Conservation (phyloP, 306 rosid species). For the Malus sylvestris region DNA sequence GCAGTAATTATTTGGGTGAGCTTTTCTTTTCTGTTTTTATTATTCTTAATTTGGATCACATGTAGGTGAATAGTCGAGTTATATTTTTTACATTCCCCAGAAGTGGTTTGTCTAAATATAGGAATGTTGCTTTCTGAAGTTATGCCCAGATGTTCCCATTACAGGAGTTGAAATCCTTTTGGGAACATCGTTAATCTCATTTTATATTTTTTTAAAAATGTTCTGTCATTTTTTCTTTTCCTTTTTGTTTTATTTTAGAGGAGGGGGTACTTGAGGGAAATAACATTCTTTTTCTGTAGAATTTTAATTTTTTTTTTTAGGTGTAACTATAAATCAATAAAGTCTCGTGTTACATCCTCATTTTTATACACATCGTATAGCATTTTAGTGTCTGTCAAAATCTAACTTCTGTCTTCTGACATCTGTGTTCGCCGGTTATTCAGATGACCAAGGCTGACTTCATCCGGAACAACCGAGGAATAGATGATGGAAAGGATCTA, state of each 20-base stretch:
- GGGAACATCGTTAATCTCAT: background rate
- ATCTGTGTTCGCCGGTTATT: constrained; percentile 29
- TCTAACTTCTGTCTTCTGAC: constrained; percentile 19
- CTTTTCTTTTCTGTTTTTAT: background rate
- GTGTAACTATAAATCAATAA: background rate
- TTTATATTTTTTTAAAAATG: background rate
- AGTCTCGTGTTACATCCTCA: background rate
- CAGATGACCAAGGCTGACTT: constrained; percentile 98
- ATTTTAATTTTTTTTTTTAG: background rate
- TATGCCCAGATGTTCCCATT: background rate
- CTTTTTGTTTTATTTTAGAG: background rate
- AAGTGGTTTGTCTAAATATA: background rate
- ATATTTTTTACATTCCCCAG: background rate
- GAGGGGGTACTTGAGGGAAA: background rate
- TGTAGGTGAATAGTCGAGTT: no score
- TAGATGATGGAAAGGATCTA: constrained; percentile 96
- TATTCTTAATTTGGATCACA: background rate
- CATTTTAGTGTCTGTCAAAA: background rate
- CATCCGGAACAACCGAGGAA: constrained; percentile 92
- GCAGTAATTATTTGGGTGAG: background rate
- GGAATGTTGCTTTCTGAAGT: background rate
- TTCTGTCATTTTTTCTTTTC: background rate
- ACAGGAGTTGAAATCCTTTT: background rate
- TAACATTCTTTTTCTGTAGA: background rate
- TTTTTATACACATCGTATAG: background rate